These are phyloP conservation scores for Boletus patriciae DNA, from an alignment of 768 basidiomycete genomes.

Conservation along the genomic window DNA sequence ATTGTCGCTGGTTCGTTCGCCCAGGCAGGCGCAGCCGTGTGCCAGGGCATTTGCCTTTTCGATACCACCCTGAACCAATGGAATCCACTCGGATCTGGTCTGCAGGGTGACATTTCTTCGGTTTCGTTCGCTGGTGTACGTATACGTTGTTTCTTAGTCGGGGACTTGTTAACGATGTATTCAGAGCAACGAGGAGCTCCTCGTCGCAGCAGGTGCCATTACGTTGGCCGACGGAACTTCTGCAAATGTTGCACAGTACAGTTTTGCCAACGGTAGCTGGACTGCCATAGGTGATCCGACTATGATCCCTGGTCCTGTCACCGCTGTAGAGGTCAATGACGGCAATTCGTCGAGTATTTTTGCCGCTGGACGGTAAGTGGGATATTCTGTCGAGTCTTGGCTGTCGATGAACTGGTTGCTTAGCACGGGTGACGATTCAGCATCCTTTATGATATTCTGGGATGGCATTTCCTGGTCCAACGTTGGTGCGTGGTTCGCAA, in stretches of 20 bases:
- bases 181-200: conserved; percentile 62
- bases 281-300: conserved; percentile 55
- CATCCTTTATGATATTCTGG: conserved; percentile 81
- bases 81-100: conserved; percentile 75
- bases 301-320: conserved; percentile 84
- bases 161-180: conserved; percentile 10
- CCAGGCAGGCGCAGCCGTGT: conserved; percentile 70
- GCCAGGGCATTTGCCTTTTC: conserved; percentile 77
- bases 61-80: conserved; percentile 71
- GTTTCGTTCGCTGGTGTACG: conserved; percentile 82
- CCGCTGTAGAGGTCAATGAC: conserved; percentile 83
- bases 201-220: conserved; percentile 83
- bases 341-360: conserved; percentile 83
- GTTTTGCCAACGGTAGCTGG: conserved; percentile 77
- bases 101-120: conserved; percentile 77
- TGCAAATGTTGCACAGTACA: conserved; percentile 73
- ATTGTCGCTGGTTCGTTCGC: conserved; percentile 89
- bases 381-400: not conserved
- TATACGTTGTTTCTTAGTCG: not conserved
- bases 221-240: conserved; percentile 59
- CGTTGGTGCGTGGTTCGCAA: conserved; percentile 46
- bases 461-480: conserved; percentile 75
- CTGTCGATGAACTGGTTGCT: not conserved
- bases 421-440: conserved; percentile 57
- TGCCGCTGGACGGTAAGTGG: conserved; percentile 79